phyloP scores from a whole-genome alignment of 2,329 filamentous ascomycete species.

The Sporothrix inflata region DNA sequence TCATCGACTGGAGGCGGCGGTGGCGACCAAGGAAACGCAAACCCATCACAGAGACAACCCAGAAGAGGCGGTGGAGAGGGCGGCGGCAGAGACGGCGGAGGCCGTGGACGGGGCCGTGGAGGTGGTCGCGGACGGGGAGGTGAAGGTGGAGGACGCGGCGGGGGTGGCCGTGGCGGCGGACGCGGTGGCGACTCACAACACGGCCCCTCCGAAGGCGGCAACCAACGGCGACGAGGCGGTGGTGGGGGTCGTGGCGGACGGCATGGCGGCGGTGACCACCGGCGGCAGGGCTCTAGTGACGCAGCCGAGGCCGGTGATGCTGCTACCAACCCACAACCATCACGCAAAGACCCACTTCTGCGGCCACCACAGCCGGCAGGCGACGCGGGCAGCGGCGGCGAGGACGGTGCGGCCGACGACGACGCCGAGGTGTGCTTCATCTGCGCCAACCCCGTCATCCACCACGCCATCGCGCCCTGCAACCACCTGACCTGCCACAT shows the following conservation, averaged over 20 bases:
- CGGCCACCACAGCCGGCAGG: conserved; percentile 23
- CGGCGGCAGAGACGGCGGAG: conserved; percentile 35
- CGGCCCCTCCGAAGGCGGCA: background rate
- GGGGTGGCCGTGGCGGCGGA: conserved; percentile 8
- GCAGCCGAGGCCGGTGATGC: background rate
- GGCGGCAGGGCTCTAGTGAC: background rate
- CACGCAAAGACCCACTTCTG: conserved; percentile 21
- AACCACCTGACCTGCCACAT: conserved; percentile 98
- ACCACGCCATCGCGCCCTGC: conserved; percentile 88
- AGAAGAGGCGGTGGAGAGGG: conserved; percentile 42
- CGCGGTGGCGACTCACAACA: conserved; percentile 13
- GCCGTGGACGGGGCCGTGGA: conserved; percentile 39
- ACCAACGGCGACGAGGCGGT: background rate
- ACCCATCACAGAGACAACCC: conserved; percentile 33
- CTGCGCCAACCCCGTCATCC: conserved; percentile 86
- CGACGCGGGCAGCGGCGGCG: conserved; percentile 22
- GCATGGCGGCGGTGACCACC: conserved; percentile 5
- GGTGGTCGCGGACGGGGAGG: conserved; percentile 34
- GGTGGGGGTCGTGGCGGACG: background rate
- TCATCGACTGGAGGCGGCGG: conserved; percentile 5
- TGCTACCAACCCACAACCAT: background rate
- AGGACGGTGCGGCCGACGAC: conserved; percentile 30
- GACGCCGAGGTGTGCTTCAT: conserved; percentile 94
- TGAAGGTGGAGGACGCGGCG: conserved; percentile 40
- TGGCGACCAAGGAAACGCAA: background rate